phyloP scores from a whole-genome alignment of 2,329 filamentous ascomycete genomes.

The Exophiala bonariae region DNA sequence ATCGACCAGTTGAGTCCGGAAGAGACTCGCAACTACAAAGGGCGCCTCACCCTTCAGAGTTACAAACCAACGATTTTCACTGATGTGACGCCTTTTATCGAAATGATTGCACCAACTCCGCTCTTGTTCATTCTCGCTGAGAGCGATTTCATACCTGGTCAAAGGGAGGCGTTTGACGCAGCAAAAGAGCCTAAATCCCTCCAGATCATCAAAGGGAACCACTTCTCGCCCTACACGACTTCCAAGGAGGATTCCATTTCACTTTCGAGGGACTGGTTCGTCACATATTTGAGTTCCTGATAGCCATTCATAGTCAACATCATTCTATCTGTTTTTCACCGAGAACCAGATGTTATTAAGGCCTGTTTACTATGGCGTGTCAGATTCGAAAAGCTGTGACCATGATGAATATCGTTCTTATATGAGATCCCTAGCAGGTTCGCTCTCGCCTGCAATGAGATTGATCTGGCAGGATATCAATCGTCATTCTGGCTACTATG shows the following conservation, averaged over 20 bases:
- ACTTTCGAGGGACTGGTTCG: conserved; percentile 12
- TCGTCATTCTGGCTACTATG: too few relatives aligned
- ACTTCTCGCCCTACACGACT: conserved; percentile 38
- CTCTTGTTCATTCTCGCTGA: conserved; percentile 36
- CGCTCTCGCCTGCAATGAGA: too few relatives aligned
- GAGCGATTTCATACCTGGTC: conserved; percentile 33
- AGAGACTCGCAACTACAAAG: conserved; percentile 14
- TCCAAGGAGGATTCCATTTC: conserved; percentile 9
- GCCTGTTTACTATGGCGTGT: too few relatives aligned
- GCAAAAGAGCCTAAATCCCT: conserved; percentile 41
- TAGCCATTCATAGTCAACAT: too few relatives aligned
- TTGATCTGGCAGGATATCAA: too few relatives aligned
- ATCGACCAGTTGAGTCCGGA: conserved; percentile 9
- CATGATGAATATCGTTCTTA: too few relatives aligned
- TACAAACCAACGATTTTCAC: conserved; percentile 11
- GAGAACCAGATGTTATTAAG: too few relatives aligned
- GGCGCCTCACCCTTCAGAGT: conserved; percentile 15
- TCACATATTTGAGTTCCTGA: too few relatives aligned
- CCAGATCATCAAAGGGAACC: conserved; percentile 35
- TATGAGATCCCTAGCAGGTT: too few relatives aligned
- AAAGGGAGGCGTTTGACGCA: conserved; percentile 33
- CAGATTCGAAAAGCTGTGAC: too few relatives aligned
- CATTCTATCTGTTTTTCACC: too few relatives aligned
- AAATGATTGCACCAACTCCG: conserved; percentile 37
- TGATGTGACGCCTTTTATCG: conserved; percentile 14